These are phyloP conservation scores for Triticum dicoccoides DNA, from an alignment of 176 grass and related monocot species.

Conservation along the genomic window DNA sequence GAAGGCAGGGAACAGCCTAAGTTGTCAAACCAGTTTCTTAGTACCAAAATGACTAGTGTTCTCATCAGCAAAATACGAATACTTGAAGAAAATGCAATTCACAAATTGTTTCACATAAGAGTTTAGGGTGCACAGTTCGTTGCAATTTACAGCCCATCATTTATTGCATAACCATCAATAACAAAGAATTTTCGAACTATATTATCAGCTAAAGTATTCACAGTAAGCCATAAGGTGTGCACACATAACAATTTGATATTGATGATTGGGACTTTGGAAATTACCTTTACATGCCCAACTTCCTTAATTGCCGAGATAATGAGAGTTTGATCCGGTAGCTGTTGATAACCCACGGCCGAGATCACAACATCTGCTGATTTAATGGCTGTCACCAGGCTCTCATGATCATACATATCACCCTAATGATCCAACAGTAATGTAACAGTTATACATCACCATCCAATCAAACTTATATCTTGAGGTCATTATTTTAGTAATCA, in stretches of 20 bases:
- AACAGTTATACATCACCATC: not conserved
- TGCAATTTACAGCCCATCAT: not conserved
- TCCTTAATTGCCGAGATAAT: constrained; percentile 71
- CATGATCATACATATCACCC: constrained; percentile 70
- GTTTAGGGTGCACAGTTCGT: not conserved
- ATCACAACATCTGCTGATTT: constrained; percentile 58
- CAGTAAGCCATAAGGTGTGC: not conserved
- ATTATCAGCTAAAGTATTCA: not conserved
- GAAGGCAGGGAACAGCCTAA: not conserved
- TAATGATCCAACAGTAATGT: constrained; percentile 7
- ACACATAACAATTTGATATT: not conserved
- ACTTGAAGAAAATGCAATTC: not conserved
- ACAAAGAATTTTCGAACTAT: not conserved
- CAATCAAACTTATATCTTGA: not conserved
- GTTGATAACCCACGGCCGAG: constrained; percentile 53
- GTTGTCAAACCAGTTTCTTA: not conserved
- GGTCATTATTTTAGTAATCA: not conserved
- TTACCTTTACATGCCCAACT: constrained; percentile 60
- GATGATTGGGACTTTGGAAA: not conserved
- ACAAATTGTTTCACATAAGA: not conserved
- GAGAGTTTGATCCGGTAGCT: constrained; percentile 51
- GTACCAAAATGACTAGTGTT: not conserved
- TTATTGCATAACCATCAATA: not conserved
- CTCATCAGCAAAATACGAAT: not conserved
- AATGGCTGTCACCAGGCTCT: constrained; percentile 53